Conservation (phyloP, 2,329 filamentous ascomycete species). For the Sphaerostilbella broomeana region DNA sequence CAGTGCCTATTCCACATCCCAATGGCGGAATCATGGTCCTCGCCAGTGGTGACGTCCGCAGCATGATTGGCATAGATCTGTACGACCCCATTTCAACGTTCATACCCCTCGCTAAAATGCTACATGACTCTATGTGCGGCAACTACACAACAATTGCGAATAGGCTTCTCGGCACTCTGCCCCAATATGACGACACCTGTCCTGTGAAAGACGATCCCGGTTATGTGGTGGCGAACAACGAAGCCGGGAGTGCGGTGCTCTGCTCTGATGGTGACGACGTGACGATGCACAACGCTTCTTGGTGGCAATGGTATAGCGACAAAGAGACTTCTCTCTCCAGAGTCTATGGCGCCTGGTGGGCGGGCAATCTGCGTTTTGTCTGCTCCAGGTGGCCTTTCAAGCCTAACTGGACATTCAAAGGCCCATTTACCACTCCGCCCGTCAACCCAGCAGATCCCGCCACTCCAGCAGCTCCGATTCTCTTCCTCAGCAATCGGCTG, state of each 20-base stretch:
- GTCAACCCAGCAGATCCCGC: constrained; percentile 14
- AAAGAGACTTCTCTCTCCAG: constrained; percentile 22
- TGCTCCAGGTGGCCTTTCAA: constrained; percentile 34
- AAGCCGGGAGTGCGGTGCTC: constrained; percentile 15
- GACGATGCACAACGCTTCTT: constrained; percentile 14
- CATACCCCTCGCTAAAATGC: not conserved
- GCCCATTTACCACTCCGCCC: constrained; percentile 25
- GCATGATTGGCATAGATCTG: not conserved
- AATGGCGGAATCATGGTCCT: constrained; percentile 21
- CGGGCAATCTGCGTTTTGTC: constrained; percentile 26
- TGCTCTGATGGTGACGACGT: constrained; percentile 29
- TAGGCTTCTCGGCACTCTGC: not conserved
- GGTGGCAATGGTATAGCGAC: constrained; percentile 23
- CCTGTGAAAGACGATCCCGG: not conserved
- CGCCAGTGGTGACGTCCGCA: constrained; percentile 25
- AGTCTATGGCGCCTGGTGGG: constrained; percentile 28
- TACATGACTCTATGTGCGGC: constrained; percentile 16
- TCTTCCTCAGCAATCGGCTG: constrained; percentile 36
- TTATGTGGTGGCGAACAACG: not conserved
- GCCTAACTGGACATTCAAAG: constrained; percentile 33
- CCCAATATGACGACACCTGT: constrained; percentile 15
- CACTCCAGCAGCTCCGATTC: constrained; percentile 31
- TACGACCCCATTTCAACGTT: not conserved
- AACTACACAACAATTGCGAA: constrained; percentile 7
- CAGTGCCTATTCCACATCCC: constrained; percentile 17